A percentile compares a stretch with the other conserved stretches of the same genome.
These are phyloP conservation scores for Candida labiduridarum DNA, from an alignment of 1,139 yeast genomes.

Conservation along the genomic window DNA sequence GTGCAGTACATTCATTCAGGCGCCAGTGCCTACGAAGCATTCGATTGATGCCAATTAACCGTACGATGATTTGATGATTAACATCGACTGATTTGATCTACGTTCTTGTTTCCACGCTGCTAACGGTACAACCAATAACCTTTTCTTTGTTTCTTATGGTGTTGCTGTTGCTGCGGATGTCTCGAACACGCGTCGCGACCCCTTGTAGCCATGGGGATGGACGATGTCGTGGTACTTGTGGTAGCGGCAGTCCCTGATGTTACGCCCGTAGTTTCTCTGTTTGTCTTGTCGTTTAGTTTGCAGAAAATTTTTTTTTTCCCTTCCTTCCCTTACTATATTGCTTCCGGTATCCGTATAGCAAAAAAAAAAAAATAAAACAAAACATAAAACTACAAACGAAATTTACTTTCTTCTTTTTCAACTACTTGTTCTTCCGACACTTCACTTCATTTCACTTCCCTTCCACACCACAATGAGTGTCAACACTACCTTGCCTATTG, in stretches of 20 bases:
- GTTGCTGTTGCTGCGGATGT: neutral
- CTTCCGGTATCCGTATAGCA: neutral
- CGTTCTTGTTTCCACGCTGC: too few species aligned
- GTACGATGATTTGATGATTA: slow-evolving; percentile 2
- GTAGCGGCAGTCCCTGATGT: neutral
- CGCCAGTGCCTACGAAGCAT: neutral
- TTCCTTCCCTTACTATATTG: neutral
- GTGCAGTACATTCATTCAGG: neutral
- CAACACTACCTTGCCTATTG: slow-evolving; percentile 19
- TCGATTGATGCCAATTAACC: neutral
- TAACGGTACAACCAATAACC: too few species aligned
- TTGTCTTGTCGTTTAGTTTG: neutral
- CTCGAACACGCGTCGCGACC: neutral
- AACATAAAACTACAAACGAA: neutral
- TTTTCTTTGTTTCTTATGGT: neutral
- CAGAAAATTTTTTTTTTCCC: neutral
- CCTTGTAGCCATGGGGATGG: neutral
- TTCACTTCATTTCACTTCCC: neutral
- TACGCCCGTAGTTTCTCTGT: neutral
- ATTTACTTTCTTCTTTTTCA: neutral
- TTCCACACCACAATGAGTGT: slow-evolving; percentile 15
- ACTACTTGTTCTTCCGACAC: neutral
- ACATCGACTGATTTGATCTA: neutral
- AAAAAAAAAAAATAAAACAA: neutral
- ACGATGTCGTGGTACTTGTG: too few species aligned